These are phyloP conservation scores for Lignosus rhinocerotis DNA, from an alignment of 1,284 basidiomycete genomes.

Conservation along the genomic window DNA sequence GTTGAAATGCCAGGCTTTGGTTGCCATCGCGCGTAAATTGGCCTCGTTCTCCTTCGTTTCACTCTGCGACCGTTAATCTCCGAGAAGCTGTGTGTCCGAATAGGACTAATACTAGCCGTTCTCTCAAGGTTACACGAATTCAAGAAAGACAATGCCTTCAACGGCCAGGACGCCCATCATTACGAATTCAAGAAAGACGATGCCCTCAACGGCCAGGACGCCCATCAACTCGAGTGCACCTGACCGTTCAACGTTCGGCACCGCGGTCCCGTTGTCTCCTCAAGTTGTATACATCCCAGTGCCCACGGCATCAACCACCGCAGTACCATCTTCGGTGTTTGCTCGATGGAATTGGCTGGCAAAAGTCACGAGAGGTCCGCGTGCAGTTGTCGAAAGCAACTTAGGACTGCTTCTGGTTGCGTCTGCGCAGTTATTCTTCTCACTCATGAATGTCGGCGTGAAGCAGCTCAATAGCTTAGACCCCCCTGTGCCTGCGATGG, in stretches of 20 bases:
- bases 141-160: conserved; percentile 11
- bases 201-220: conserved; percentile 19
- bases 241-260: conserved; percentile 16
- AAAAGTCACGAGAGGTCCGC: not conserved
- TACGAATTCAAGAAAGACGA: too few species aligned
- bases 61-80: too few species aligned
- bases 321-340: not conserved
- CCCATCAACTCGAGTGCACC: conserved; percentile 21
- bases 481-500: conserved; percentile 55
- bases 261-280: conserved; percentile 8
- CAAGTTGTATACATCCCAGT: conserved; percentile 19
- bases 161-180: conserved; percentile 19
- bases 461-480: conserved; percentile 62
- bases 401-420: conserved; percentile 64
- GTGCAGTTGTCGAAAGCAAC: conserved; percentile 40
- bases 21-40: not conserved
- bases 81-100: too few species aligned
- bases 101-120: too few species aligned
- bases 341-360: not conserved
- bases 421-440: conserved; percentile 60
- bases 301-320: conserved; percentile 4
- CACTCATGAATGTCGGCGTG: conserved; percentile 60
- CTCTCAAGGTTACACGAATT: too few species aligned
- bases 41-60: too few species aligned
- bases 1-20: not conserved